Evolutionary conservation across 2,329 filamentous ascomycete species (phyloP).

Genomic region (Rugonectria rugulosa): DNA sequence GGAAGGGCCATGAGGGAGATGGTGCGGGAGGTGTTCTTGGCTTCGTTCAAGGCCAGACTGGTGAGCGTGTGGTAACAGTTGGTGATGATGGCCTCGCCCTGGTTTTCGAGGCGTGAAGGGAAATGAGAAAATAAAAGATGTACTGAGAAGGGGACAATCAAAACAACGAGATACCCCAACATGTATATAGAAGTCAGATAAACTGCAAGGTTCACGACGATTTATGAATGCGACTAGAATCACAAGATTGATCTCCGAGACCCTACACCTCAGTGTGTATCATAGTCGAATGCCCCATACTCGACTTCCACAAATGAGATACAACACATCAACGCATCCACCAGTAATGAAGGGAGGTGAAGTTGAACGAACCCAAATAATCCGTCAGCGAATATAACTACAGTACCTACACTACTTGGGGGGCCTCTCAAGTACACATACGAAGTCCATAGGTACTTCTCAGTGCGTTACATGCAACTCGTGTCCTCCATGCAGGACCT

Average conservation of each 20-base stretch:
- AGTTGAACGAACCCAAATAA: too few species aligned
- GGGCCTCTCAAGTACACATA: too few species aligned
- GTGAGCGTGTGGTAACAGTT: constrained; percentile 82
- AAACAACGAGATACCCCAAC: constrained; percentile 8
- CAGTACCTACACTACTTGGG: too few species aligned
- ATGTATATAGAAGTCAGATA: constrained; percentile 24
- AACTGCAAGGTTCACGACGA: constrained; percentile 33
- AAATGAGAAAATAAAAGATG: not conserved
- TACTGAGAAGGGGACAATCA: constrained; percentile 11
- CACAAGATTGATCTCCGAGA: not conserved
- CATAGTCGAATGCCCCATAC: too few species aligned
- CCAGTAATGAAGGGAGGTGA: too few species aligned
- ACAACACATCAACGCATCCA: too few species aligned
- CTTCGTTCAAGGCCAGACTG: constrained; percentile 83
- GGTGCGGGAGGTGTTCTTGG: constrained; percentile 88
- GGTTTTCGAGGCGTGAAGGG: constrained; percentile 66
- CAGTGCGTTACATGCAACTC: too few species aligned
- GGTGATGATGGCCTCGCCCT: constrained; percentile 82
- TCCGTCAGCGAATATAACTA: too few species aligned
- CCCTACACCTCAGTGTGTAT: too few species aligned
- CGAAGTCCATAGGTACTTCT: too few species aligned
- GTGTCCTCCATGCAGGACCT: too few species aligned
- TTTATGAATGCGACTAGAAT: constrained; percentile 36
- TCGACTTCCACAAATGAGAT: too few species aligned
- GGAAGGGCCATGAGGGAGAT: constrained; percentile 86